Evolutionary conservation across 805 yeast species (phyloP).

Genomic region (Wickerhamiella galacta): DNA sequence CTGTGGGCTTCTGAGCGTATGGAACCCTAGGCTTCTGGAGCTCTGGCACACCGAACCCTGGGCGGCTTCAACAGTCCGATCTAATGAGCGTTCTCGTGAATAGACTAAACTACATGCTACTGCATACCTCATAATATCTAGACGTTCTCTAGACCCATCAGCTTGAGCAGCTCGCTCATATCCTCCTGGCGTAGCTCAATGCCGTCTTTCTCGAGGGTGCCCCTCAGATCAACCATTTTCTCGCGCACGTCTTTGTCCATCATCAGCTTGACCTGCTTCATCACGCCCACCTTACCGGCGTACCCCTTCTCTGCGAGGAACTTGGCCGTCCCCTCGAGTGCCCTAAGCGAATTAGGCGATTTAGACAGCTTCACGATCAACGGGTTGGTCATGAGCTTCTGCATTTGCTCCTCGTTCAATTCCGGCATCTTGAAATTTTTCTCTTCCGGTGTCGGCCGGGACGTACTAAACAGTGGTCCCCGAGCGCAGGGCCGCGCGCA

Average conservation of each 20-base stretch:
- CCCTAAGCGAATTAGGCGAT: conserved; percentile 14
- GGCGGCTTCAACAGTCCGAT: too few relatives aligned
- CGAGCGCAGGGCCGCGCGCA: too few relatives aligned
- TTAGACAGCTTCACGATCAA: conserved; percentile 10
- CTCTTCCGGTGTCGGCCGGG: not conserved
- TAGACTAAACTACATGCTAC: too few relatives aligned
- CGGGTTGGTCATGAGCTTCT: conserved; percentile 8
- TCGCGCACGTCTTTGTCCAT: conserved; percentile 17
- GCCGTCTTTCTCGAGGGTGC: conserved; percentile 10
- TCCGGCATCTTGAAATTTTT: conserved; percentile 5
- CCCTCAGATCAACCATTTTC: conserved; percentile 14
- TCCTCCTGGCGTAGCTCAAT: conserved; percentile 12
- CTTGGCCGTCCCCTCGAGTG: conserved; percentile 10
- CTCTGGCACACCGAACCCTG: too few relatives aligned
- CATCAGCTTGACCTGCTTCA: conserved; percentile 17
- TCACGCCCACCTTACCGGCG: conserved; percentile 9
- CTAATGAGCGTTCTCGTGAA: too few relatives aligned
- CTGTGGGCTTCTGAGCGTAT: too few relatives aligned
- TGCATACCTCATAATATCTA: not conserved
- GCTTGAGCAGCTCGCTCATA: conserved; percentile 8
- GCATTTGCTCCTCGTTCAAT: conserved; percentile 8
- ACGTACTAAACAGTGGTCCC: not conserved
- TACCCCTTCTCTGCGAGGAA: conserved; percentile 15
- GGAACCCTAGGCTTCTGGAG: too few relatives aligned
- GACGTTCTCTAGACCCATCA: conserved; percentile 5